Conservation (phyloP, 441 rosid genomes). For the Theobroma grandiflorum region DNA sequence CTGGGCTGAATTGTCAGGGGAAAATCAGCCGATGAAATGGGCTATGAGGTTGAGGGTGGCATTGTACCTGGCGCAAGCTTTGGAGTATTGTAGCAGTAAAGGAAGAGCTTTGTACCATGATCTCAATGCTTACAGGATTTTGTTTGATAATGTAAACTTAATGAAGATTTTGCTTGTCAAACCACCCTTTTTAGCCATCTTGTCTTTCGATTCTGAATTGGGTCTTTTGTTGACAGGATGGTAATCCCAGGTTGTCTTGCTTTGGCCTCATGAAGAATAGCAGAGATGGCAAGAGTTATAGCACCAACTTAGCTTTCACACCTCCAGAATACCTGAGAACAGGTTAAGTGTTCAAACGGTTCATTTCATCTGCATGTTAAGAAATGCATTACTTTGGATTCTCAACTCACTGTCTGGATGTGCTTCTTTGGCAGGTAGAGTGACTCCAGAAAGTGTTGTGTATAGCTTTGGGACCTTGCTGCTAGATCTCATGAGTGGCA, state of each 20-base stretch:
- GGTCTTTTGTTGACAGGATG: conserved; percentile 59
- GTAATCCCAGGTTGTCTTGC: conserved; percentile 93
- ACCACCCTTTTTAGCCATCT: conserved; percentile 1
- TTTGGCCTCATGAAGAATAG: conserved; percentile 99
- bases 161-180: conserved; percentile 13
- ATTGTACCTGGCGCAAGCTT: conserved; percentile 60
- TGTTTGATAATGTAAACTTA: conserved; percentile 64
- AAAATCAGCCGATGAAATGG: conserved; percentile 68
- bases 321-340: conserved; percentile 97
- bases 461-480: conserved; percentile 80
- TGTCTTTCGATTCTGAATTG: neutral
- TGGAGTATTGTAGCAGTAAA: conserved; percentile 60
- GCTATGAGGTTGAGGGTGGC: conserved; percentile 70
- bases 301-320: conserved; percentile 96
- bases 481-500: conserved; percentile 81
- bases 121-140: conserved; percentile 77
- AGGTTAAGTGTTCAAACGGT: conserved; percentile 44
- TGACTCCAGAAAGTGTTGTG: conserved; percentile 74
- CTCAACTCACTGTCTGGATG: conserved; percentile 18
- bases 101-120: conserved; percentile 78
- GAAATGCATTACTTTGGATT: conserved; percentile 4
- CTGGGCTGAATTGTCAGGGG: conserved; percentile 45
- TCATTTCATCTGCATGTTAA: neutral
- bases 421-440: conserved; percentile 61
- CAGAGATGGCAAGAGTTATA: conserved; percentile 95